Evolutionary conservation across 345 rosid species (phyloP).

Genomic region (Salix arbutifolia): DNA sequence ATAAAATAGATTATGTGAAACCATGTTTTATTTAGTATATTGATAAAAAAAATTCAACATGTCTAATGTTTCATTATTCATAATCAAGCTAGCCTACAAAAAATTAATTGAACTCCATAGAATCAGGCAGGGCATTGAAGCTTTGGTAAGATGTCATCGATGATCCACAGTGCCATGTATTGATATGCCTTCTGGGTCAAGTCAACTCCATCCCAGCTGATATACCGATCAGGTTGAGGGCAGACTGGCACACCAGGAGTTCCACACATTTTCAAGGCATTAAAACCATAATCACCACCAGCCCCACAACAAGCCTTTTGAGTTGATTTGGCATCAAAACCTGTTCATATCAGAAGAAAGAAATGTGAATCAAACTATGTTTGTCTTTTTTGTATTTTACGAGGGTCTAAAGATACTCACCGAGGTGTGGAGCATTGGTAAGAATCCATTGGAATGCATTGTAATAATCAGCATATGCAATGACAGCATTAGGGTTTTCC

Average conservation of each 20-base stretch:
- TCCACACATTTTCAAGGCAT: slow-evolving; percentile 15
- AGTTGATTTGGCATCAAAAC: too few relatives aligned
- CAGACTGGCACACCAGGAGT: not conserved
- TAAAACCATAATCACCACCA: too few relatives aligned
- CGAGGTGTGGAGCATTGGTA: not conserved
- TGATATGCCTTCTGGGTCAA: slow-evolving; percentile 9
- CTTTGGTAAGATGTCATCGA: not conserved
- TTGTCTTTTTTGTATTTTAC: too few relatives aligned
- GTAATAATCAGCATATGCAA: not conserved
- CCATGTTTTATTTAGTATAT: too few relatives aligned
- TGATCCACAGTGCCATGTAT: not conserved
- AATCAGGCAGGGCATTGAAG: not conserved
- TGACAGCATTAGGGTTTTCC: not conserved
- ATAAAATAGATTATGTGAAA: too few relatives aligned
- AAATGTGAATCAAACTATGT: too few relatives aligned
- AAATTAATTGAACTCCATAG: too few relatives aligned
- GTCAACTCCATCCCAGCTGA: slow-evolving; percentile 35
- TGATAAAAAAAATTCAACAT: too few relatives aligned
- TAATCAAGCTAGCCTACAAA: too few relatives aligned
- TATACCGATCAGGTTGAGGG: not conserved
- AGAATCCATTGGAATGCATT: not conserved
- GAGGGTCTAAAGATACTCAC: slow-evolving; percentile 2
- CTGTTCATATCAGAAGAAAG: too few relatives aligned
- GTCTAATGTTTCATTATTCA: too few relatives aligned
- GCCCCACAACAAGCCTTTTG: too few relatives aligned